Percentiles rank a stretch among this genome's conserved stretches.
Conservation (phyloP, 225 moss, liverwort and hornwort species). For the Pleurozium schreberi region DNA sequence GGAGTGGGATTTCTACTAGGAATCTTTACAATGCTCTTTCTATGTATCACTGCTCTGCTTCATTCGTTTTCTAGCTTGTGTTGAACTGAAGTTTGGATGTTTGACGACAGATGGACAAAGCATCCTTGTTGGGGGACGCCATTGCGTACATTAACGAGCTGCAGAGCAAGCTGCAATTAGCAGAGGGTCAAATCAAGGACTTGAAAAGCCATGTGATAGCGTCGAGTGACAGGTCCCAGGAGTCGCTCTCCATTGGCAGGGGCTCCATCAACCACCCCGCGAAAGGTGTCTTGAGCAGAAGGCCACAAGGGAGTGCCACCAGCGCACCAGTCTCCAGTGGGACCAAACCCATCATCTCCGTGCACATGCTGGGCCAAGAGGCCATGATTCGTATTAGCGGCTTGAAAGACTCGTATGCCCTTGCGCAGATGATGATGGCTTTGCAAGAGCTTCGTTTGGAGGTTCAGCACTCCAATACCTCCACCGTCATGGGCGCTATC, state of each 20-base stretch:
- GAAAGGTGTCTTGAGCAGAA: constrained; percentile 20
- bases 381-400: constrained; percentile 59
- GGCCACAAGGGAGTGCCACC: constrained; percentile 34
- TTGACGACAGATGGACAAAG: constrained; percentile 66
- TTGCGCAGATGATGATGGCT: constrained; percentile 43
- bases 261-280: background rate
- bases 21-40: background rate
- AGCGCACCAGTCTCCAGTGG: constrained; percentile 15
- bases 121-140: constrained; percentile 83
- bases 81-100: background rate
- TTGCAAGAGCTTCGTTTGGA: constrained; percentile 49
- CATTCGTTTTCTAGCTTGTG: background rate
- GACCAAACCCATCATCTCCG: constrained; percentile 31
- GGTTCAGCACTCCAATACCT: constrained; percentile 48
- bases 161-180: constrained; percentile 52
- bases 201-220: constrained; percentile 17
- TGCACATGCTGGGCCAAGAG: constrained; percentile 49
- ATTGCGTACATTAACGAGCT: constrained; percentile 84
- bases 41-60: background rate
- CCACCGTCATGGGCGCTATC: constrained; percentile 24
- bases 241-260: constrained; percentile 16
- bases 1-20: background rate
- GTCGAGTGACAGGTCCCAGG: constrained; percentile 32
- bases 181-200: constrained; percentile 54
- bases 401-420: constrained; percentile 34